Conservation (phyloP, 2,329 filamentous ascomycete species). For the Paecilomyces formosus region DNA sequence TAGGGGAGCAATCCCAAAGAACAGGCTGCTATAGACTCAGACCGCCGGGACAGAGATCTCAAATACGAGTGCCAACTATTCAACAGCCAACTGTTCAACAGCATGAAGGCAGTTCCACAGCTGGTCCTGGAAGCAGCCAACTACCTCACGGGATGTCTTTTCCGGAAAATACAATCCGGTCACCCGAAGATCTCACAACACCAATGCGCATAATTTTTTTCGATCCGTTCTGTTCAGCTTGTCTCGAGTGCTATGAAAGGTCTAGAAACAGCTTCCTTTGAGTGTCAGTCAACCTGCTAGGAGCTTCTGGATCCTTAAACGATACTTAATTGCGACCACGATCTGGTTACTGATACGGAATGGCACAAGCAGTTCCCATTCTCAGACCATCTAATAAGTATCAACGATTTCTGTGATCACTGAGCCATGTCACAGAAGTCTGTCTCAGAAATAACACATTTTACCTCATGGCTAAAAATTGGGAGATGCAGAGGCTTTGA, state of each 20-base stretch:
- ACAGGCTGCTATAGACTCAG: not conserved
- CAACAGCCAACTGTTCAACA: not conserved
- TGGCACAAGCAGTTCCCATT: too few relatives aligned
- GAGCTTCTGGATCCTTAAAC: not conserved
- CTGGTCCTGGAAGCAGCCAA: not conserved
- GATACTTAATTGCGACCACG: too few relatives aligned
- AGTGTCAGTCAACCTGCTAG: not conserved
- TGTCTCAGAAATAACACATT: not conserved
- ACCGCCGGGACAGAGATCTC: not conserved
- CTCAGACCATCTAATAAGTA: too few relatives aligned
- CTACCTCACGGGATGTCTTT: not conserved
- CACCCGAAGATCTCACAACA: too few relatives aligned
- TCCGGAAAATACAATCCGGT: too few relatives aligned
- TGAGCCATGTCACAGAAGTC: too few relatives aligned
- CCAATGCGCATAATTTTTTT: not conserved
- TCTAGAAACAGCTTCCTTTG: not conserved
- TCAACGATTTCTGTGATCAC: too few relatives aligned
- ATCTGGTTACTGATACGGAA: too few relatives aligned
- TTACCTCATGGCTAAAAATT: too few relatives aligned
- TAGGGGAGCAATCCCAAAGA: not conserved
- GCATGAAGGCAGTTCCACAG: not conserved
- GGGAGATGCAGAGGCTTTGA: too few relatives aligned
- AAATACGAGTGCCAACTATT: not conserved
- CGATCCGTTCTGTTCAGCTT: not conserved
- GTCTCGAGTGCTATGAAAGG: not conserved